Evolutionary conservation across 2,329 filamentous ascomycete genomes (phyloP).

Genomic region (Calonectria crousiana): DNA sequence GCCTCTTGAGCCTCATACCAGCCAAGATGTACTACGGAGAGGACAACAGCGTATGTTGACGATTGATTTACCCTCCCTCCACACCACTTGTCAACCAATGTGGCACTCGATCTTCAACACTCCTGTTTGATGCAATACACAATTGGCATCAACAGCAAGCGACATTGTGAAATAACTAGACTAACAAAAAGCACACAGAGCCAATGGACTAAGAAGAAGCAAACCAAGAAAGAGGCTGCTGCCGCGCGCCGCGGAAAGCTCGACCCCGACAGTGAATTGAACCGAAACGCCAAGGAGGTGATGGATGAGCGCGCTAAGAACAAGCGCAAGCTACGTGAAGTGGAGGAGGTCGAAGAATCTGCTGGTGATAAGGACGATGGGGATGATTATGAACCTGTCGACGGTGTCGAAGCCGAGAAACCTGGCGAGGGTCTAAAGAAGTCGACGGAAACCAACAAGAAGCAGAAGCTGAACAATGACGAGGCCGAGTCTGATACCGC

Average conservation of each 20-base stretch:
- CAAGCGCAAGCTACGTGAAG: slow-evolving; percentile 83
- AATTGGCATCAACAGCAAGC: background rate
- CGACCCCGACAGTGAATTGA: slow-evolving; percentile 85
- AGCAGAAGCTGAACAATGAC: slow-evolving; percentile 57
- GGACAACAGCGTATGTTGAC: slow-evolving; percentile 79
- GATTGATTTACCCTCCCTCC: slow-evolving; percentile 19
- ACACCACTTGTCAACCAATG: slow-evolving; percentile 17
- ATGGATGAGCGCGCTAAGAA: slow-evolving; percentile 84
- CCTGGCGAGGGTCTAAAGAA: slow-evolving; percentile 74
- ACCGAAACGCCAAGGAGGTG: slow-evolving; percentile 88
- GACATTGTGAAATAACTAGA: background rate
- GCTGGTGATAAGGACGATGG: slow-evolving; percentile 57
- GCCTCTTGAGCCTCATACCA: slow-evolving; percentile 87
- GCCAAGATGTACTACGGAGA: slow-evolving; percentile 92
- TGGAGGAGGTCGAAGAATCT: slow-evolving; percentile 61
- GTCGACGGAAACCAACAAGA: slow-evolving; percentile 65
- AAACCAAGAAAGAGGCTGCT: slow-evolving; percentile 89
- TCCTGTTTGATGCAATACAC: background rate
- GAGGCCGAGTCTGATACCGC: slow-evolving; percentile 28
- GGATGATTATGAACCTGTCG: slow-evolving; percentile 57
- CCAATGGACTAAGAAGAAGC: slow-evolving; percentile 94
- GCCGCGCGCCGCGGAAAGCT: slow-evolving; percentile 89
- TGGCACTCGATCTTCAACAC: background rate
- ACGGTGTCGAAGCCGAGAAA: slow-evolving; percentile 69
- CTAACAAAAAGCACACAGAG: slow-evolving; percentile 66